These are phyloP conservation scores for Chlorella ohadii DNA, from an alignment of 139 green algal genomes.

Conservation along the genomic window DNA sequence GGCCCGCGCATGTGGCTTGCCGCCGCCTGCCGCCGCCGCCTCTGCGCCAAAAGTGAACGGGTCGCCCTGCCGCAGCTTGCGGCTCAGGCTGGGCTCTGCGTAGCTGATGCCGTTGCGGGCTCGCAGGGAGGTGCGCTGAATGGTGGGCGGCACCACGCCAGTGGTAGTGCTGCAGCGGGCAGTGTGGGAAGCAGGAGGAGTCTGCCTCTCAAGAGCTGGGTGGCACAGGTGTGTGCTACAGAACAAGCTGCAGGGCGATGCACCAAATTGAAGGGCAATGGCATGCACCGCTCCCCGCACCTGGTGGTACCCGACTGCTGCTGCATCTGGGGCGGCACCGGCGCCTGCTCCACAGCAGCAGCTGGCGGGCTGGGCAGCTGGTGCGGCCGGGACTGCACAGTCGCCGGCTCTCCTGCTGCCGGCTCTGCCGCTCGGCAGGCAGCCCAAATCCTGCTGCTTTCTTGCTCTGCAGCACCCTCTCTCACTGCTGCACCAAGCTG, in stretches of 20 bases:
- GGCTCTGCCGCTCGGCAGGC: too few relatives aligned
- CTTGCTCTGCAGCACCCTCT: too few relatives aligned
- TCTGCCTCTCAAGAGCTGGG: too few relatives aligned
- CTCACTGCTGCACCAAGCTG: too few relatives aligned
- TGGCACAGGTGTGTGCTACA: too few relatives aligned
- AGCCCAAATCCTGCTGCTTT: too few relatives aligned
- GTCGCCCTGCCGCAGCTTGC: slow-evolving; percentile 40
- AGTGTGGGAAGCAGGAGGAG: too few relatives aligned
- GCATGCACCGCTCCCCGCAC: not conserved
- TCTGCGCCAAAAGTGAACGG: slow-evolving; percentile 26
- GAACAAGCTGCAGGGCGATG: too few relatives aligned
- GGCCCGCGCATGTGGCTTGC: not conserved
- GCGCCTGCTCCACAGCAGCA: not conserved
- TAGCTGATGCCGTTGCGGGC: slow-evolving; percentile 21
- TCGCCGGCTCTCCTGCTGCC: too few relatives aligned
- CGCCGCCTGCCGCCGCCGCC: not conserved
- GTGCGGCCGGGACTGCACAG: too few relatives aligned
- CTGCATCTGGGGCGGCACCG: not conserved
- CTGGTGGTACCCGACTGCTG: not conserved
- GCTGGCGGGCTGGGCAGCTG: not conserved
- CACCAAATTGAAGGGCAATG: too few relatives aligned
- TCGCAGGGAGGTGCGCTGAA: slow-evolving; percentile 24
- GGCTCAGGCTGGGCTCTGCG: slow-evolving; percentile 28
- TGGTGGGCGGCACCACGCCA: not conserved
- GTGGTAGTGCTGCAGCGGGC: not conserved